A percentile compares a stretch with the other conserved stretches of the same genome.
These are phyloP conservation scores for Tephrocybe sp. DNA, from an alignment of 768 basidiomycete species.

Conservation along the genomic window DNA sequence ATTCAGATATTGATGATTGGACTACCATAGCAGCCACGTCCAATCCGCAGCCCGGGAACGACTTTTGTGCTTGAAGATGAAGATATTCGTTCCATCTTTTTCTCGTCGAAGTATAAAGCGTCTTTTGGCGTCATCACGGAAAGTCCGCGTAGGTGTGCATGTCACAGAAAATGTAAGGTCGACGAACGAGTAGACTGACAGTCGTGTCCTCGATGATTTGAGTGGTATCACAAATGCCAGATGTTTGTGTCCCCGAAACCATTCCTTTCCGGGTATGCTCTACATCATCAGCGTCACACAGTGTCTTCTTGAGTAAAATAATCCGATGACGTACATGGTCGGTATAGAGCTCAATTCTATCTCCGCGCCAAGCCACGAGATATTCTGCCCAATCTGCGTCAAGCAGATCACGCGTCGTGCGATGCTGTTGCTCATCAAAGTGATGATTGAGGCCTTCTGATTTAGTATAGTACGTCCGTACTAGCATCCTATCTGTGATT, in stretches of 20 bases:
- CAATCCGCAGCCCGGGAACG: conserved; percentile 82
- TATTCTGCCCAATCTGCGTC: conserved; percentile 79
- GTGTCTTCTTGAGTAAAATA: background rate
- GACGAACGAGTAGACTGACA: conserved; percentile 86
- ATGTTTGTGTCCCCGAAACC: conserved; percentile 67
- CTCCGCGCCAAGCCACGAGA: conserved; percentile 80
- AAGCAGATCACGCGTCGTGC: conserved; percentile 55
- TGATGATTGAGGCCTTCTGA: conserved; percentile 41
- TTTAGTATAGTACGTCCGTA: conserved; percentile 67
- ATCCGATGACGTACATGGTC: conserved; percentile 61
- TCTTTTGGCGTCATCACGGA: conserved; percentile 33
- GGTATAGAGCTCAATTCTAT: conserved; percentile 78
- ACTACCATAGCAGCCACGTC: conserved; percentile 84
- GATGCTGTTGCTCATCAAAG: conserved; percentile 70
- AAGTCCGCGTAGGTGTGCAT: conserved; percentile 54
- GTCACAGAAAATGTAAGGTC: conserved; percentile 82
- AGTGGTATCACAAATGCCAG: conserved; percentile 81
- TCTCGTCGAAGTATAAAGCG: conserved; percentile 47
- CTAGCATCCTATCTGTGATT: conserved; percentile 81
- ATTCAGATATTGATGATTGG: background rate
- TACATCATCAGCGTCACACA: conserved; percentile 25
- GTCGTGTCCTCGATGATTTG: conserved; percentile 50
- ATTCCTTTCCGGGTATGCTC: conserved; percentile 66
- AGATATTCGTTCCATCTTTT: conserved; percentile 76
- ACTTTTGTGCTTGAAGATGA: conserved; percentile 80